Evolutionary conservation across 1,284 basidiomycete genomes (phyloP).

Genomic region (Trichosporon inkin): DNA sequence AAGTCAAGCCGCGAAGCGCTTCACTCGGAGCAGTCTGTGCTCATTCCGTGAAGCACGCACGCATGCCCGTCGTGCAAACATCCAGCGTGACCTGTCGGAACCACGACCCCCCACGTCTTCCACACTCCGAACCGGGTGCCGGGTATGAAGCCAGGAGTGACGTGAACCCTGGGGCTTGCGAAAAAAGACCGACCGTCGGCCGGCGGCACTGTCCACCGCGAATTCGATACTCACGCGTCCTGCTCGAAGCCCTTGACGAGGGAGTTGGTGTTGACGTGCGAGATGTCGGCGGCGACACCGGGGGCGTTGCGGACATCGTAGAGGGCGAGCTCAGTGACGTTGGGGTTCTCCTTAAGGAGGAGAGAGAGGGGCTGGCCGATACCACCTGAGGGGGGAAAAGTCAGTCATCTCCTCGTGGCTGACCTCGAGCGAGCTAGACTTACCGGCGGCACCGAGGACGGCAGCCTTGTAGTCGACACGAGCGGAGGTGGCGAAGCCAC

Average conservation of each 20-base stretch:
- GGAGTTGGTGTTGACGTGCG: slow-evolving; percentile 65
- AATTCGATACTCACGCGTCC: slow-evolving; percentile 46
- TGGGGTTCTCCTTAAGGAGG: slow-evolving; percentile 78
- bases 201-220: background rate
- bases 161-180: slow-evolving; percentile 3
- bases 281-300: slow-evolving; percentile 91
- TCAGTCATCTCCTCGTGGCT: slow-evolving; percentile 3
- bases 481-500: slow-evolving; percentile 49
- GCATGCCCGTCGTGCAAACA: background rate
- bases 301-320: slow-evolving; percentile 97
- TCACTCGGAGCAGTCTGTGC: no score
- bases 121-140: slow-evolving; percentile 1
- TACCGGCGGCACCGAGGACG: slow-evolving; percentile 50
- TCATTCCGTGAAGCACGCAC: no score
- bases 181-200: slow-evolving; percentile 7
- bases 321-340: slow-evolving; percentile 77
- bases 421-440: background rate
- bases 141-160: background rate
- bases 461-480: slow-evolving; percentile 46
- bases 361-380: slow-evolving; percentile 90
- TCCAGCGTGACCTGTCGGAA: background rate
- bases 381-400: slow-evolving; percentile 3
- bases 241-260: slow-evolving; percentile 61
- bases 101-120: background rate
- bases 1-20: background rate